Evolutionary conservation across 192 early-diverging fungal species (phyloP), one percentile per base, ranked within the genome.

Genomic region (Gryganskiella cystojenkinii): DNA sequence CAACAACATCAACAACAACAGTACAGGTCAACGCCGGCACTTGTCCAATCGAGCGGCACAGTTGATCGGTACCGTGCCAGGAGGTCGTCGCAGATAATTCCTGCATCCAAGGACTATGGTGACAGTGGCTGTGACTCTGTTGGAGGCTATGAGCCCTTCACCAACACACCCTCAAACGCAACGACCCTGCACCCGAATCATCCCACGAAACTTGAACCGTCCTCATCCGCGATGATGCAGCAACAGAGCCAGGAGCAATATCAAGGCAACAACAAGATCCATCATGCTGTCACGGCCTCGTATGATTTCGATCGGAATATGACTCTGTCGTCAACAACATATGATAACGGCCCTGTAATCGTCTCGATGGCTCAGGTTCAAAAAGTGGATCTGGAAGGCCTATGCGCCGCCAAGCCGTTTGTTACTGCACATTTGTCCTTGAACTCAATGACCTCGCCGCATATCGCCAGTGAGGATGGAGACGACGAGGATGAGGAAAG

Each of bases 301-400:
- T 57, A 49, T 27, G 70, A 57, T 4, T 55, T 43, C 15, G 63
- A 59, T 54, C 49, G 30, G 10, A 55, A 27, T 1, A 64, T 65
- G 60, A 55, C 60, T 34, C 31, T 71, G 46, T 71, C 70, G 47
- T 30, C 22, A 34, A 30, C 57, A 33, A 45, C 56, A 0, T 78
- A 78, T 28, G 74, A 78, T 17, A 69, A 69, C 51, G 74, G 74
- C 1, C 74, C 74, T 0, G 62, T 65, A 4, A 52, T 78, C 17
- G 56, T 73, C 11, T 64, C 71, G 37, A 69, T 69, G 53, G 61
- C 49, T 2, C 66, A 67, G 24, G 67, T 78, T 1, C 74, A 78
- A 46, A 68, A 64, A 34, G 74, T 68, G 7, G 74, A 78, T 64
- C 45, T 78, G 31, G 74, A 78, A n/a, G 74, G 74, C 1, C 61